Conservation (phyloP, 768 basidiomycete species). For the Lyophyllum atratum region DNA sequence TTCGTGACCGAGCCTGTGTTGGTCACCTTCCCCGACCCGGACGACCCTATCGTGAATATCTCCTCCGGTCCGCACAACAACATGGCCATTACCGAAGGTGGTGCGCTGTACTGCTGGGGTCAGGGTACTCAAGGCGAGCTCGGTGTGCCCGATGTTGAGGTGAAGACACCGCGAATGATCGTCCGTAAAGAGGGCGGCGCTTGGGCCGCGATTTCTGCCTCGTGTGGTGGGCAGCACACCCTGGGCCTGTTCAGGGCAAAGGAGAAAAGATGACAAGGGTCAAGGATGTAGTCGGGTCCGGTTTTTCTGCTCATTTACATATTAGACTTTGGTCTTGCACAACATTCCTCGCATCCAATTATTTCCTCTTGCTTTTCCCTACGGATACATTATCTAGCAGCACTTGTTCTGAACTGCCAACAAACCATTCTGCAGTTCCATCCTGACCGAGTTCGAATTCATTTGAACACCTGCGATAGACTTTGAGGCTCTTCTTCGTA, state of each 20-base stretch:
- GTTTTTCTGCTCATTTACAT: background rate
- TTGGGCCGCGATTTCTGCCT: conserved; percentile 64
- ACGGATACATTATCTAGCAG: background rate
- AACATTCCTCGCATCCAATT: background rate
- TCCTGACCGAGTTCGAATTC: background rate
- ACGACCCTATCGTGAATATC: conserved; percentile 67
- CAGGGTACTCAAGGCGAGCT: conserved; percentile 79
- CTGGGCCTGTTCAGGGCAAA: conserved; percentile 72
- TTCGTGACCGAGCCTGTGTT: conserved; percentile 68
- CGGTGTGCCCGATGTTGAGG: conserved; percentile 60
- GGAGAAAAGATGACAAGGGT: conserved; percentile 34
- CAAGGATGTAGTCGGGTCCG: background rate
- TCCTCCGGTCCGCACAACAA: conserved; percentile 75
- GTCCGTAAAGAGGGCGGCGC: conserved; percentile 74
- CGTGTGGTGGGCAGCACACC: conserved; percentile 82
- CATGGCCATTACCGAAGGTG: conserved; percentile 65
- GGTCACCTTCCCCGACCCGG: conserved; percentile 61
- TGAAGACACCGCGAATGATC: conserved; percentile 62
- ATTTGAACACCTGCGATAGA: background rate
- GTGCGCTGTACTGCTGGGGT: conserved; percentile 77
- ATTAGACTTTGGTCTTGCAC: background rate
- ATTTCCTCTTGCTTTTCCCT: background rate
- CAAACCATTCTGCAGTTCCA: background rate
- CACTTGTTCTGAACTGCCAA: background rate
- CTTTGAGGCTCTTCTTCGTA: background rate